These are phyloP conservation scores for Entophlyctis helioformis DNA, from an alignment of 192 early-diverging fungal species.

Conservation along the genomic window DNA sequence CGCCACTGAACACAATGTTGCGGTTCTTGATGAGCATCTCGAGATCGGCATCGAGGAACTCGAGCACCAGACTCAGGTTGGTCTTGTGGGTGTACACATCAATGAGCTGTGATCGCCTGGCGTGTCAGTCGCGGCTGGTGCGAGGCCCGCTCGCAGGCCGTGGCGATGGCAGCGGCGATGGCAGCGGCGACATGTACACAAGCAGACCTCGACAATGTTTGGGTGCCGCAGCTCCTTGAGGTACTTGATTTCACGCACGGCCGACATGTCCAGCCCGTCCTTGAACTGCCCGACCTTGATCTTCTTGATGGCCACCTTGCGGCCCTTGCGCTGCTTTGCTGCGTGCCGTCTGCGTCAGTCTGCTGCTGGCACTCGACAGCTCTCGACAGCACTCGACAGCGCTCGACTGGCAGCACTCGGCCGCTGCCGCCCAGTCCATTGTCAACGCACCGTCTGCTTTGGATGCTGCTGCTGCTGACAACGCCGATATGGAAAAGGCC, in stretches of 20 bases:
- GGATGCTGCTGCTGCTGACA: too few relatives aligned
- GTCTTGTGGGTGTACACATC: conserved; percentile 88
- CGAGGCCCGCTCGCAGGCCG: too few relatives aligned
- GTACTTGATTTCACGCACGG: conserved; percentile 87
- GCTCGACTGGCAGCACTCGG: too few relatives aligned
- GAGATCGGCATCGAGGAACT: conserved; percentile 88
- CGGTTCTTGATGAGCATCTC: conserved; percentile 96
- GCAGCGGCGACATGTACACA: too few relatives aligned
- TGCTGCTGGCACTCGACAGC: too few relatives aligned
- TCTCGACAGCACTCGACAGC: too few relatives aligned
- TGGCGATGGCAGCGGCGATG: too few relatives aligned
- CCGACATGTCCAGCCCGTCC: conserved; percentile 91
- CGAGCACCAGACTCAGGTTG: conserved; percentile 86
- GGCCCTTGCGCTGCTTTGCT: too few relatives aligned
- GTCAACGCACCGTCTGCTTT: neutral
- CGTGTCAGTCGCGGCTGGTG: too few relatives aligned
- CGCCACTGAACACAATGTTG: conserved; percentile 71
- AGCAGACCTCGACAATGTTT: conserved; percentile 74
- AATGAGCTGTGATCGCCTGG: conserved; percentile 75
- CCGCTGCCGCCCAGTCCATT: too few relatives aligned
- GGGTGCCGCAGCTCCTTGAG: conserved; percentile 87
- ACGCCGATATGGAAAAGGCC: too few relatives aligned
- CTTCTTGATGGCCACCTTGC: conserved; percentile 91
- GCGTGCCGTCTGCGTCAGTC: too few relatives aligned
- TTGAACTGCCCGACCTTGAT: conserved; percentile 88